These are phyloP conservation scores for Allium sativum DNA, from an alignment of 106 monocot genomes.

Conservation along the genomic window DNA sequence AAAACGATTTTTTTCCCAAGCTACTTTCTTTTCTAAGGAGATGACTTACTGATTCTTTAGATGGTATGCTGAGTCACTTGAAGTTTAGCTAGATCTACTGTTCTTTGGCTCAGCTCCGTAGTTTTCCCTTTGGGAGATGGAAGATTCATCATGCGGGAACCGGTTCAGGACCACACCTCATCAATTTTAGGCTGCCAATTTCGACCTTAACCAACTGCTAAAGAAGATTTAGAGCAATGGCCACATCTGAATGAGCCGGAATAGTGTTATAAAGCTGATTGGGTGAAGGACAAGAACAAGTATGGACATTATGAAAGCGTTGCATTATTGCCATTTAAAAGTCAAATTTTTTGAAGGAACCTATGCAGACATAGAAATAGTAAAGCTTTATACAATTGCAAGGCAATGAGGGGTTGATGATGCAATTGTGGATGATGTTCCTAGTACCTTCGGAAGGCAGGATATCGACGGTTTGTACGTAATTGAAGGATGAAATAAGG, in stretches of 20 bases:
- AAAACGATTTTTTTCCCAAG: too few species aligned
- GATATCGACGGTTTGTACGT: too few species aligned
- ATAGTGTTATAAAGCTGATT: slow-evolving; percentile 87
- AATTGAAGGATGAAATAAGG: too few species aligned
- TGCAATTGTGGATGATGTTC: slow-evolving; percentile 59
- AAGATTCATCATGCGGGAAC: slow-evolving; percentile 37
- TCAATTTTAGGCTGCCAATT: slow-evolving; percentile 34
- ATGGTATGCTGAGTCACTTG: too few species aligned
- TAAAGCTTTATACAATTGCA: slow-evolving; percentile 59
- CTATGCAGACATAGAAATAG: slow-evolving; percentile 96
- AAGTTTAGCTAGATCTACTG: too few species aligned
- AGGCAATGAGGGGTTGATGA: slow-evolving; percentile 65
- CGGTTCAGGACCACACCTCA: slow-evolving; percentile 68
- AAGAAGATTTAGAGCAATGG: slow-evolving; percentile 93
- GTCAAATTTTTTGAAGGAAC: slow-evolving; percentile 94
- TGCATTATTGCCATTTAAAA: slow-evolving; percentile 53
- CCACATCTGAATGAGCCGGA: slow-evolving; percentile 92
- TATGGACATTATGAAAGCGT: slow-evolving; percentile 78
- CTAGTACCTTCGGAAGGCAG: slow-evolving; percentile 92
- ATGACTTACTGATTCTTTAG: too few species aligned
- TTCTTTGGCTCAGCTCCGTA: too few species aligned
- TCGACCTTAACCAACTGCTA: slow-evolving; percentile 72
- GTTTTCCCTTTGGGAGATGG: too few species aligned
- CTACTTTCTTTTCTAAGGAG: too few species aligned
- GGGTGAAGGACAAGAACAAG: slow-evolving; percentile 81